These are phyloP conservation scores for Trebouxia gelatinosa DNA, from an alignment of 163 green algal genomes.

Conservation along the genomic window DNA sequence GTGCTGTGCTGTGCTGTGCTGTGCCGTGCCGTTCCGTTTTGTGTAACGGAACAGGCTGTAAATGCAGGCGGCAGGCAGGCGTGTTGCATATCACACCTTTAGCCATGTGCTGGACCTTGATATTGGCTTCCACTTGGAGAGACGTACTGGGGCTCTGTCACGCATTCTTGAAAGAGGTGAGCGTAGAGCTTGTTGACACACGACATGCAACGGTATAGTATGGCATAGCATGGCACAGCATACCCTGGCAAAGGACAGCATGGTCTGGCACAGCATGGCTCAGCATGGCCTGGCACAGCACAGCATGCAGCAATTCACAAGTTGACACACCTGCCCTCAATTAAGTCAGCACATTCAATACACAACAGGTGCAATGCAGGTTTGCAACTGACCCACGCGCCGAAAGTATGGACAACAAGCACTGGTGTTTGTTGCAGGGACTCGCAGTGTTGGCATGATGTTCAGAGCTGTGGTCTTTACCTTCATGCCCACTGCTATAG, in stretches of 20 bases:
- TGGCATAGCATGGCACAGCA: not conserved
- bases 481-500: conserved; percentile 88
- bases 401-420: no score
- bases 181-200: no score
- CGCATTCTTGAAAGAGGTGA: conserved; percentile 88
- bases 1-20: no score
- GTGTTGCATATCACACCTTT: conserved; percentile 82
- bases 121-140: conserved; percentile 87
- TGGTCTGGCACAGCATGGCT: not conserved
- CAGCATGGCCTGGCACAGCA: not conserved
- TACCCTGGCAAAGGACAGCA: not conserved
- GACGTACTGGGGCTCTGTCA: conserved; percentile 82
- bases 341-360: no score
- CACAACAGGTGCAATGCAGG: no score
- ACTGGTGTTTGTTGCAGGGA: conserved; percentile 52
- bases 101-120: conserved; percentile 91
- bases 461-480: conserved; percentile 95
- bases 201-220: conserved; percentile 3
- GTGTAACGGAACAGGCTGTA: not conserved
- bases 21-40: no score
- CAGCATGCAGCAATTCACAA: not conserved
- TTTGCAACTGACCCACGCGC: no score
- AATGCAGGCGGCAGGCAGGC: conserved; percentile 69
- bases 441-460: conserved; percentile 83
- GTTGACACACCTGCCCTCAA: conserved; percentile 45